Evolutionary conservation across 2,329 filamentous ascomycete genomes (phyloP).

Genomic region (Ampelomyces quisqualis): DNA sequence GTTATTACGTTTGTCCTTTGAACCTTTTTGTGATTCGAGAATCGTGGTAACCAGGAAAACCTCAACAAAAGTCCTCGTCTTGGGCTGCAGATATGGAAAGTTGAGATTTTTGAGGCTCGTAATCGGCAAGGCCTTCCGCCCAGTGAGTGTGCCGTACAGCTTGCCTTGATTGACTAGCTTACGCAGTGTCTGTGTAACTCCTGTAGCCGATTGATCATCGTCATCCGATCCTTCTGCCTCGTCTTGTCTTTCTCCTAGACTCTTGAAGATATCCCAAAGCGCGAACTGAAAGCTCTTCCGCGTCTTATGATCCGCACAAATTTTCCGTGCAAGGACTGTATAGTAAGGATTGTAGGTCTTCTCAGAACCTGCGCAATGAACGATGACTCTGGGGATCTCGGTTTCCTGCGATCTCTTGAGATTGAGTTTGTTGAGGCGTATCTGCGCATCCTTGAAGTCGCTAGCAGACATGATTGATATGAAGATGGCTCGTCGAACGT

Average conservation of each 20-base stretch:
- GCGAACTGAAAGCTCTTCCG: slow-evolving; percentile 84
- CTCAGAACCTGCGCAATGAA: slow-evolving; percentile 85
- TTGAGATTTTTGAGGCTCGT: slow-evolving; percentile 69
- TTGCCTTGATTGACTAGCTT: slow-evolving; percentile 68
- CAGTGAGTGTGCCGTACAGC: slow-evolving; percentile 64
- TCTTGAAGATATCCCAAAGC: slow-evolving; percentile 81
- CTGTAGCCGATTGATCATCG: slow-evolving; percentile 51
- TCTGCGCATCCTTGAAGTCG: slow-evolving; percentile 80
- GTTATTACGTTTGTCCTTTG: slow-evolving; percentile 53
- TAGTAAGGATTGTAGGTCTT: slow-evolving; percentile 91
- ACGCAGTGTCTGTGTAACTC: slow-evolving; percentile 53
- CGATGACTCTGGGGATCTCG: slow-evolving; percentile 82
- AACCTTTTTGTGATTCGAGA: slow-evolving; percentile 61
- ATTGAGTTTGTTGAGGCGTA: slow-evolving; percentile 75
- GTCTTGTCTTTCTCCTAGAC: slow-evolving; percentile 76
- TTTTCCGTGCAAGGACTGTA: slow-evolving; percentile 74
- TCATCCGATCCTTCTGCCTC: slow-evolving; percentile 59
- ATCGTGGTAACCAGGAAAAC: slow-evolving; percentile 76
- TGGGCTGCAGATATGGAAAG: slow-evolving; percentile 72
- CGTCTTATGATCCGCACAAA: slow-evolving; percentile 74
- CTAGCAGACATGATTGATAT: slow-evolving; percentile 82
- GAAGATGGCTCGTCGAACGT: slow-evolving; percentile 87
- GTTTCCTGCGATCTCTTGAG: slow-evolving; percentile 83
- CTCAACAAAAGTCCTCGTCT: slow-evolving; percentile 77
- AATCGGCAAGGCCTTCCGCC: slow-evolving; percentile 60